phyloP scores from a whole-genome alignment of 495 filamentous ascomycete species.

The Darksidea phi region DNA sequence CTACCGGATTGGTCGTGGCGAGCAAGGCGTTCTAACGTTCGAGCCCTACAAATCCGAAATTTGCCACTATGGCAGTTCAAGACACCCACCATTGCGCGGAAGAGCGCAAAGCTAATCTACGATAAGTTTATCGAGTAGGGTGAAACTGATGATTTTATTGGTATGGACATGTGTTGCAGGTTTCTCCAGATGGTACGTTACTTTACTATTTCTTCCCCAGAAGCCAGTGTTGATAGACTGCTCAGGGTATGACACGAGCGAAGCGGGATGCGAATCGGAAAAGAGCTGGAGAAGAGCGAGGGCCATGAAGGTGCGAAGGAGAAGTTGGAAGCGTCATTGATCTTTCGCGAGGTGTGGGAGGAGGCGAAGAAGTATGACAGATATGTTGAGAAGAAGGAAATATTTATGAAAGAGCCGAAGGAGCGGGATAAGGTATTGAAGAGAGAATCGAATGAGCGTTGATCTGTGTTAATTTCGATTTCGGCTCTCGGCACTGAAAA shows the following conservation, averaged over 20 bases:
- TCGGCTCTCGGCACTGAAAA: too few species aligned
- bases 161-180: conserved; percentile 55
- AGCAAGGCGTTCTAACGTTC: conserved; percentile 54
- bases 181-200: conserved; percentile 52
- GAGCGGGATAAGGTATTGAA: conserved; percentile 40
- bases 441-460: conserved; percentile 12
- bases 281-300: conserved; percentile 36
- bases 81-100: conserved; percentile 45
- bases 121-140: conserved; percentile 47
- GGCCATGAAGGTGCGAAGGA: conserved; percentile 36
- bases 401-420: conserved; percentile 46
- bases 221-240: not conserved
- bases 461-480: not conserved
- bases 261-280: conserved; percentile 51
- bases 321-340: conserved; percentile 39
- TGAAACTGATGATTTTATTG: conserved; percentile 50
- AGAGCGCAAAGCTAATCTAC: conserved; percentile 45
- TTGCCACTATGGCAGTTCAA: conserved; percentile 54
- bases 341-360: conserved; percentile 48
- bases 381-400: conserved; percentile 45
- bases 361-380: conserved; percentile 44
- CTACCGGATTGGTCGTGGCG: conserved; percentile 55
- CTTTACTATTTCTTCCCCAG: not conserved
- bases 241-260: conserved; percentile 51
- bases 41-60: conserved; percentile 56